Conservation (phyloP, 495 filamentous ascomycete genomes). For the Aspergillus saccharolyticus region DNA sequence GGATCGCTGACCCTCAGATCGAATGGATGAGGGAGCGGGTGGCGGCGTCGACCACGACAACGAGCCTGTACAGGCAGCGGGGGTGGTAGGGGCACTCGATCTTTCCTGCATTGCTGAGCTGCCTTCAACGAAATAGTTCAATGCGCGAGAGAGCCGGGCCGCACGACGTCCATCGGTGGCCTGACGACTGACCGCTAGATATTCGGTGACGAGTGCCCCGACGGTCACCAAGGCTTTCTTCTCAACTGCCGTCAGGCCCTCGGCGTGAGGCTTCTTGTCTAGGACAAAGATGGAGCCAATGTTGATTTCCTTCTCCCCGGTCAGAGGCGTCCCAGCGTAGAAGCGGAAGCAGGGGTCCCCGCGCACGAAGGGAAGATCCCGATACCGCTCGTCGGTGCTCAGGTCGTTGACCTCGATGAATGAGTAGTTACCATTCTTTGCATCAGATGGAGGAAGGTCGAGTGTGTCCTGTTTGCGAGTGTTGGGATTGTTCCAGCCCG, state of each 20-base stretch:
- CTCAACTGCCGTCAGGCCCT: slow-evolving; percentile 30
- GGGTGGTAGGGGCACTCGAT: slow-evolving; percentile 21
- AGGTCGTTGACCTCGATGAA: slow-evolving; percentile 41
- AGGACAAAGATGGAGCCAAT: slow-evolving; percentile 68
- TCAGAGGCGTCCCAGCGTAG: slow-evolving; percentile 51
- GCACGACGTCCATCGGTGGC: slow-evolving; percentile 53
- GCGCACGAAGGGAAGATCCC: slow-evolving; percentile 36
- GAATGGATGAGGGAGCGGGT: slow-evolving; percentile 26
- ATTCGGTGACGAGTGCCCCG: slow-evolving; percentile 54
- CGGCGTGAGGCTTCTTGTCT: slow-evolving; percentile 41
- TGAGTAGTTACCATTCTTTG: slow-evolving; percentile 18
- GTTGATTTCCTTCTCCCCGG: slow-evolving; percentile 60
- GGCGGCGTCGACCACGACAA: slow-evolving; percentile 16
- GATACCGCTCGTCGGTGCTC: slow-evolving; percentile 37
- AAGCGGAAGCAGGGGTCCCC: slow-evolving; percentile 40
- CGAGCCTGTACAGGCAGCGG: slow-evolving; percentile 17
- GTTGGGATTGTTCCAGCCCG: slow-evolving; percentile 1
- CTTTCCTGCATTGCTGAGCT: slow-evolving; percentile 35
- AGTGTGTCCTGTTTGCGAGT: slow-evolving; percentile 22
- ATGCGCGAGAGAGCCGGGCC: slow-evolving; percentile 53
- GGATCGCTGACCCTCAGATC: neutral
- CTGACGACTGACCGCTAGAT: slow-evolving; percentile 54
- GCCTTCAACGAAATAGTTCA: slow-evolving; percentile 61
- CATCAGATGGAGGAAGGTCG: slow-evolving; percentile 32
- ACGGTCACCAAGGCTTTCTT: slow-evolving; percentile 44